Conservation (phyloP, 805 yeast genomes). For the Lipomyces sp. region DNA sequence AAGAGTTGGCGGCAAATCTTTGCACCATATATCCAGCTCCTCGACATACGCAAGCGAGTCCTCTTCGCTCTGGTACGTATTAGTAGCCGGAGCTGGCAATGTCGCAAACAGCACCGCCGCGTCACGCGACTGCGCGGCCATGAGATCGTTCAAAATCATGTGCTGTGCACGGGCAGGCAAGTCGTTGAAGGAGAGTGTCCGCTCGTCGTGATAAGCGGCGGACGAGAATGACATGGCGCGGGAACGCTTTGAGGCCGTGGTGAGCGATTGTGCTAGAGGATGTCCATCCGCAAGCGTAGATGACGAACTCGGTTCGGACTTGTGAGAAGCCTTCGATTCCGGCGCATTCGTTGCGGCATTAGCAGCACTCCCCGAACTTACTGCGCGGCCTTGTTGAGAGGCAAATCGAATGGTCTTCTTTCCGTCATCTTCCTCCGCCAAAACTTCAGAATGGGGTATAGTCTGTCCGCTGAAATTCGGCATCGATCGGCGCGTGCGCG, state of each 20-base stretch:
- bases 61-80: slow-evolving; percentile 67
- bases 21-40: slow-evolving; percentile 75
- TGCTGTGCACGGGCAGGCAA: slow-evolving; percentile 93
- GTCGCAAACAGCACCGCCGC: slow-evolving; percentile 84
- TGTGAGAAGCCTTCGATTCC: neutral
- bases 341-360: neutral
- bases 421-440: slow-evolving; percentile 34
- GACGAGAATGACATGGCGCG: slow-evolving; percentile 7
- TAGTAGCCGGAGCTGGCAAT: slow-evolving; percentile 80
- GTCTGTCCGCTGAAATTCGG: slow-evolving; percentile 38
- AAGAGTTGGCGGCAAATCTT: slow-evolving; percentile 76
- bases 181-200: slow-evolving; percentile 62
- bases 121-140: slow-evolving; percentile 58
- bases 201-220: slow-evolving; percentile 20
- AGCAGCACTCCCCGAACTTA: neutral
- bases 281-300: slow-evolving; percentile 1
- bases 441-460: slow-evolving; percentile 35
- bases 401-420: slow-evolving; percentile 27
- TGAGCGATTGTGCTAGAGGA: slow-evolving; percentile 15
- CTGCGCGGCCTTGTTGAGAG: slow-evolving; percentile 5
- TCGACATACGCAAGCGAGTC: slow-evolving; percentile 73
- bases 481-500: slow-evolving; percentile 22
- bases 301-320: neutral
- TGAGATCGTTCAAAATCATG: slow-evolving; percentile 78
- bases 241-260: slow-evolving; percentile 30